Percentiles rank a stretch among this genome's conserved stretches.
Conservation (phyloP, 495 filamentous ascomycete species). For the Tuber melanosporum region DNA sequence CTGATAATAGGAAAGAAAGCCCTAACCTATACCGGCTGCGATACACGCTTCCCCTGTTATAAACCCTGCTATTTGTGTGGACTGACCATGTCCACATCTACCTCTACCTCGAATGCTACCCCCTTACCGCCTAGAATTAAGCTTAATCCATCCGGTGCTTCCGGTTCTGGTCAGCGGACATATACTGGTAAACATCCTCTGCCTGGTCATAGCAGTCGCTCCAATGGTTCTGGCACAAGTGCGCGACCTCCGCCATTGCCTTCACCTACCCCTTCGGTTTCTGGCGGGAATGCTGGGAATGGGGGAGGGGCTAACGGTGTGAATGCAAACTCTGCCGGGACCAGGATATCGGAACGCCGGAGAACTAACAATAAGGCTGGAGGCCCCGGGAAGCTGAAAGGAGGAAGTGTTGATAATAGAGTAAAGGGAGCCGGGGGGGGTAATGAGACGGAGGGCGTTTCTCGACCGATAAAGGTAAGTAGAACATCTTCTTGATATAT, state of each 20-base stretch:
- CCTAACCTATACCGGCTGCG: neutral
- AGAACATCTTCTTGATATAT: neutral
- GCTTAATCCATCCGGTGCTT: slow-evolving; percentile 14
- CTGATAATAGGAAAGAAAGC: slow-evolving; percentile 10
- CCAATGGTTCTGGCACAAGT: slow-evolving; percentile 33
- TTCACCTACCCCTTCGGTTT: slow-evolving; percentile 27
- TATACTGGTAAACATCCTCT: slow-evolving; percentile 33
- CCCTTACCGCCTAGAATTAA: slow-evolving; percentile 27
- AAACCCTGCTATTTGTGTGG: slow-evolving; percentile 5
- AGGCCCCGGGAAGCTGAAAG: slow-evolving; percentile 81
- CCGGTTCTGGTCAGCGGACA: slow-evolving; percentile 26
- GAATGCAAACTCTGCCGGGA: slow-evolving; percentile 31
- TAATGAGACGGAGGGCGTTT: slow-evolving; percentile 44
- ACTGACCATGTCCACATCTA: slow-evolving; percentile 35
- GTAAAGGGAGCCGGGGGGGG: slow-evolving; percentile 31
- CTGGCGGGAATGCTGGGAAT: slow-evolving; percentile 21
- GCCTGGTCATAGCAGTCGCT: slow-evolving; percentile 28
- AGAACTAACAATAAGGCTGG: slow-evolving; percentile 30
- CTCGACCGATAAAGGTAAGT: slow-evolving; percentile 35
- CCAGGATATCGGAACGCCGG: slow-evolving; percentile 30
- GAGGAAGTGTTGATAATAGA: slow-evolving; percentile 59
- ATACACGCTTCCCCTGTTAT: neutral
- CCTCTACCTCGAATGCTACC: slow-evolving; percentile 33
- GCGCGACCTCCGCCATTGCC: slow-evolving; percentile 34
- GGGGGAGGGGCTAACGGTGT: slow-evolving; percentile 17